phyloP scores from a whole-genome alignment of 805 yeast species.

The Yarrowia yakushimensis region DNA sequence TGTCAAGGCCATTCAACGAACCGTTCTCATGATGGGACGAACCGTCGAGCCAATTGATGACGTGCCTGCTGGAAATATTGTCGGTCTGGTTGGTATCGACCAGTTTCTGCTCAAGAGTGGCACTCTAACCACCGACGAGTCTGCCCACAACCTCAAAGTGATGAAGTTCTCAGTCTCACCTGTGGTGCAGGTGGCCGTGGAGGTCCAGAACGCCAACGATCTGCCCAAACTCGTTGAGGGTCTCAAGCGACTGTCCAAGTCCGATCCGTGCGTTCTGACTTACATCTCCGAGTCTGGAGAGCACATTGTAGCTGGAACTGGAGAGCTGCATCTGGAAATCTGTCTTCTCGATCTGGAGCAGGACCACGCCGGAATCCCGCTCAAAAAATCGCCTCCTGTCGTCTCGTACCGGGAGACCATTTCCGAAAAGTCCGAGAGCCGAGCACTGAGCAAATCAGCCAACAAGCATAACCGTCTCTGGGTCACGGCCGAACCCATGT shows the following conservation, averaged over 20 bases:
- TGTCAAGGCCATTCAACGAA: slow-evolving; percentile 97
- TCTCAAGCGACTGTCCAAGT: slow-evolving; percentile 98
- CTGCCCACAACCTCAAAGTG: slow-evolving; percentile 98
- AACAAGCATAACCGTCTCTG: slow-evolving; percentile 99
- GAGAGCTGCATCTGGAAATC: slow-evolving; percentile 99
- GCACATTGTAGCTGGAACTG: slow-evolving; percentile 99
- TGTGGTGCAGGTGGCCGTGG: slow-evolving; percentile 99
- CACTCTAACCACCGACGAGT: slow-evolving; percentile 94
- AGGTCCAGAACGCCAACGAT: slow-evolving; percentile 98
- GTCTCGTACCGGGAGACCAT: slow-evolving; percentile 99
- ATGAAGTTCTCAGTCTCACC: slow-evolving; percentile 99
- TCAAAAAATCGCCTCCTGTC: slow-evolving; percentile 95
- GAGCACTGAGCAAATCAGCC: slow-evolving; percentile 97
- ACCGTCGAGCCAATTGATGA: slow-evolving; percentile 96
- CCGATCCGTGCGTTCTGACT: slow-evolving; percentile 96
- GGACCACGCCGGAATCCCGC: slow-evolving; percentile 99
- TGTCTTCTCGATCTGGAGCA: slow-evolving; percentile 93
- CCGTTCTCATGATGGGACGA: slow-evolving; percentile 99
- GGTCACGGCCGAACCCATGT: slow-evolving; percentile 94
- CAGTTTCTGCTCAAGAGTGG: slow-evolving; percentile 99
- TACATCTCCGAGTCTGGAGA: slow-evolving; percentile 92
- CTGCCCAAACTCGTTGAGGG: slow-evolving; percentile 99
- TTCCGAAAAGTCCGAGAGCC: slow-evolving; percentile 85
- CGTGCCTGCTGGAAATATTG: slow-evolving; percentile 99
- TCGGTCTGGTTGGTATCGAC: slow-evolving; percentile 99